phyloP scores from a whole-genome alignment of 1,284 basidiomycete genomes.

The Apiotrichum akiyoshidainum region DNA sequence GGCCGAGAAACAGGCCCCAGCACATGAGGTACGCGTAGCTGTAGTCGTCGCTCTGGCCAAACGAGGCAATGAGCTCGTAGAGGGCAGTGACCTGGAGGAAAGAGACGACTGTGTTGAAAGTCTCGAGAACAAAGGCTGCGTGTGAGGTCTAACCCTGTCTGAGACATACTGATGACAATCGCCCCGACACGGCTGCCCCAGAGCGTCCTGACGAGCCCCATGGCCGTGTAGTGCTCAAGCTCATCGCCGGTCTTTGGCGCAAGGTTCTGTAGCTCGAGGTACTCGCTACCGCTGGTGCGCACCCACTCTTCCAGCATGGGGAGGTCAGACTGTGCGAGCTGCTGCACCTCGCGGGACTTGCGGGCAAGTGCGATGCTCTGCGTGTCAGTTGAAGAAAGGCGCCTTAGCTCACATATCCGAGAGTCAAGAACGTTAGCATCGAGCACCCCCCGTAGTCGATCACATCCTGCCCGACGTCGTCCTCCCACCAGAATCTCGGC shows the following conservation, averaged over 20 bases:
- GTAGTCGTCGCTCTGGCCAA: slow-evolving; percentile 29
- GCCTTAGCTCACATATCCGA: slow-evolving; percentile 37
- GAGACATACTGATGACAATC: slow-evolving; percentile 33
- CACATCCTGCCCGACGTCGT: slow-evolving; percentile 23
- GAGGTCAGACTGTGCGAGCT: slow-evolving; percentile 38
- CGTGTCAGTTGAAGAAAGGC: slow-evolving; percentile 3
- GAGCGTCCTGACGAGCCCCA: slow-evolving; percentile 29
- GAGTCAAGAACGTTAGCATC: slow-evolving; percentile 41
- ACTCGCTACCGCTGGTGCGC: slow-evolving; percentile 20
- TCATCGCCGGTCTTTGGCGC: slow-evolving; percentile 19
- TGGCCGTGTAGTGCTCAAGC: slow-evolving; percentile 19
- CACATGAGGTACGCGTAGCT: slow-evolving; percentile 47
- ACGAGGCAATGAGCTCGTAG: slow-evolving; percentile 42
- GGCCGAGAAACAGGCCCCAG: slow-evolving; percentile 43
- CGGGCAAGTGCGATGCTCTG: slow-evolving; percentile 33
- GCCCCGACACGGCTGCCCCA: slow-evolving; percentile 34
- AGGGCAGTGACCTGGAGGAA: slow-evolving; percentile 39
- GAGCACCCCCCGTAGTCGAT: slow-evolving; percentile 43
- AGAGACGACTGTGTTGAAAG: slow-evolving; percentile 28
- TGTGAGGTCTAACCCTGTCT: neutral
- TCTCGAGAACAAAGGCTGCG: slow-evolving; percentile 36
- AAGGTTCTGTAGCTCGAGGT: slow-evolving; percentile 3
- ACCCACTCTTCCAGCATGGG: slow-evolving; percentile 41
- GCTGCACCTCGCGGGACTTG: slow-evolving; percentile 27
- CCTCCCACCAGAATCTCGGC: slow-evolving; percentile 12